phyloP scores from a whole-genome alignment of 352 stramenopile genomes.

The Bremia lactucae region DNA sequence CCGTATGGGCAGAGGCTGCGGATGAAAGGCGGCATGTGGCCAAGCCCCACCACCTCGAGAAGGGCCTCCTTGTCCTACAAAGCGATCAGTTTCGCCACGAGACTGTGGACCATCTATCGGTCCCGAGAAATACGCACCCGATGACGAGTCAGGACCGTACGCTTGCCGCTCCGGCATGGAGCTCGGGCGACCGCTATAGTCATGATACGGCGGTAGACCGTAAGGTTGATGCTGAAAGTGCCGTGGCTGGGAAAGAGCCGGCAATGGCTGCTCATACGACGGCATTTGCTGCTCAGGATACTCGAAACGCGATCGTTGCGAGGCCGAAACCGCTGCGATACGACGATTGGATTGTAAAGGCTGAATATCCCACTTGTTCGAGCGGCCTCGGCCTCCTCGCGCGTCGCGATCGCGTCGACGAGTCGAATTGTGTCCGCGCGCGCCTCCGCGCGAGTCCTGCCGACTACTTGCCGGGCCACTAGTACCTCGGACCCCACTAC shows the following conservation, averaged over 20 bases:
- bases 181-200: constrained; percentile 18
- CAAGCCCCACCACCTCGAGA: constrained; percentile 20
- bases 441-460: constrained; percentile 17
- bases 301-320: constrained; percentile 23
- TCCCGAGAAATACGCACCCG: constrained; percentile 16
- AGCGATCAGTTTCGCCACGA: constrained; percentile 17
- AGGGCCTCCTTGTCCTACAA: constrained; percentile 31
- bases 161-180: constrained; percentile 20
- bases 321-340: constrained; percentile 9
- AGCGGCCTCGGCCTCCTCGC: constrained; percentile 19
- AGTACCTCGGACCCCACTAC: constrained; percentile 8
- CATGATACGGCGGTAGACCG: constrained; percentile 13
- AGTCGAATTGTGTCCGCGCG: constrained; percentile 16
- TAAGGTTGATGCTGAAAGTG: constrained; percentile 24
- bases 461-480: constrained; percentile 12
- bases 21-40: constrained; percentile 18
- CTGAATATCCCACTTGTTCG: constrained; percentile 30
- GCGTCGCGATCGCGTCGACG: constrained; percentile 25
- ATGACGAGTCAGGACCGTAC: constrained; percentile 11
- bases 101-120: constrained; percentile 14
- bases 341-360: constrained; percentile 14
- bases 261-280: constrained; percentile 26
- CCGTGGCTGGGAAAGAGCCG: constrained; percentile 13
- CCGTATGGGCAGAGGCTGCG: constrained; percentile 15
- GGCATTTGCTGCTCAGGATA: constrained; percentile 26